These are phyloP conservation scores for Diaporthe longicolla DNA, from an alignment of 2,329 filamentous ascomycete species.

Conservation along the genomic window DNA sequence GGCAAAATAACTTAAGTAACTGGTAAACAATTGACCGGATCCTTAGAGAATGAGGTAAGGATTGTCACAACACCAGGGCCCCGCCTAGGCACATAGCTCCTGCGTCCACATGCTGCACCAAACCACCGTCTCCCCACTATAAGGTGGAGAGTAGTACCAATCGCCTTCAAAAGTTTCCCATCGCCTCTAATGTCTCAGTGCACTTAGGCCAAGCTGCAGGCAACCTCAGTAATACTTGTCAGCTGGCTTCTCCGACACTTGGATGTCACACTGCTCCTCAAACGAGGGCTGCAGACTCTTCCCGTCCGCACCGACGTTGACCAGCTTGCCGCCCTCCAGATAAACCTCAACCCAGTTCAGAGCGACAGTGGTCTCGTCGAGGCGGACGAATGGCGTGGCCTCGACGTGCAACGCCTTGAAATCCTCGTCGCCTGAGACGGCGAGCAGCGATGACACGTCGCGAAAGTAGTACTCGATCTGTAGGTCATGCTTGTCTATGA, in stretches of 20 bases:
- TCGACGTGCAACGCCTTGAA: conserved; percentile 3
- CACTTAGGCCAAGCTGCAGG: background rate
- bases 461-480: conserved; percentile 1
- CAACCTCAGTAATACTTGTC: conserved; percentile 21
- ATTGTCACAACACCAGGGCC: no score
- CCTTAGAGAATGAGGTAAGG: no score
- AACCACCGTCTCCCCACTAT: no score
- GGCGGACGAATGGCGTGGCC: background rate
- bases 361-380: background rate
- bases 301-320: background rate
- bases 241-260: background rate
- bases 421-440: background rate
- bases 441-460: background rate
- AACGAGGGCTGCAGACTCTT: conserved; percentile 26
- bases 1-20: no score
- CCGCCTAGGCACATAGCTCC: no score
- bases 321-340: conserved; percentile 1
- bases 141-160: no score
- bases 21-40: no score
- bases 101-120: no score
- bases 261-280: conserved; percentile 16
- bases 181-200: background rate
- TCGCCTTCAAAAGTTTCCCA: background rate
- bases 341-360: background rate
- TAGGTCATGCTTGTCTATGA: conserved; percentile 15